Conservation (phyloP, 805 yeast species). For the Metschnikowia dekortorum region DNA sequence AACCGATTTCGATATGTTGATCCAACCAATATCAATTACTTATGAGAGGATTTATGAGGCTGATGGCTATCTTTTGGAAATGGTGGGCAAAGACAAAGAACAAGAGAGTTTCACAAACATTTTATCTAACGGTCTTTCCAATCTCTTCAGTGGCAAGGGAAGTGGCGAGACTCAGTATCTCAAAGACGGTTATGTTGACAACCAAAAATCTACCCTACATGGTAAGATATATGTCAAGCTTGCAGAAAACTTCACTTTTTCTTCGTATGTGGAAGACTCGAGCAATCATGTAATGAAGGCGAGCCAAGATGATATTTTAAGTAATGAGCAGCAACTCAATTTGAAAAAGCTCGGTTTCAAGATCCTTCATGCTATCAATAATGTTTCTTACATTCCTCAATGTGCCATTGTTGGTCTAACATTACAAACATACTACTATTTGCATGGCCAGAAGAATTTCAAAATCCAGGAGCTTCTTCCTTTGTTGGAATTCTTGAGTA, state of each 20-base stretch:
- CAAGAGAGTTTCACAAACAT: conserved; percentile 45
- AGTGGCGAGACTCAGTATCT: conserved; percentile 1
- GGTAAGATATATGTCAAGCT: conserved; percentile 37
- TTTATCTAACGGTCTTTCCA: conserved; percentile 30
- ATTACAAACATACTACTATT: conserved; percentile 31
- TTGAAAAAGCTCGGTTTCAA: conserved; percentile 52
- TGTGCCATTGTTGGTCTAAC: conserved; percentile 49
- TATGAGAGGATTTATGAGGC: conserved; percentile 58
- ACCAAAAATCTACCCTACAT: conserved; percentile 22
- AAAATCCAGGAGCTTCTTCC: conserved; percentile 25
- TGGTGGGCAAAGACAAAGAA: conserved; percentile 53
- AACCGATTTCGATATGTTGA: conserved; percentile 26
- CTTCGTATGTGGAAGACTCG: conserved; percentile 23
- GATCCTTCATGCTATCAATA: conserved; percentile 49
- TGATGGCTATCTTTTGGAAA: conserved; percentile 51
- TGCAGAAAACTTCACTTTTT: conserved; percentile 29
- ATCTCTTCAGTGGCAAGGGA: conserved; percentile 20
- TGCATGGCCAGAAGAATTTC: conserved; percentile 14
- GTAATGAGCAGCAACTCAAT: conserved; percentile 24
- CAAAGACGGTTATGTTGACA: conserved; percentile 28
- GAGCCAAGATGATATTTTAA: conserved; percentile 17
- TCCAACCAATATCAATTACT: conserved; percentile 55
- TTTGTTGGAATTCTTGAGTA: conserved; percentile 23
- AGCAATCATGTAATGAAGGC: conserved; percentile 9
- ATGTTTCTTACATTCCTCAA: conserved; percentile 48